Base-by-base conservation (phyloP, 371 early-diverging fungal species). In the Apophysomyces variabilis region DNA sequence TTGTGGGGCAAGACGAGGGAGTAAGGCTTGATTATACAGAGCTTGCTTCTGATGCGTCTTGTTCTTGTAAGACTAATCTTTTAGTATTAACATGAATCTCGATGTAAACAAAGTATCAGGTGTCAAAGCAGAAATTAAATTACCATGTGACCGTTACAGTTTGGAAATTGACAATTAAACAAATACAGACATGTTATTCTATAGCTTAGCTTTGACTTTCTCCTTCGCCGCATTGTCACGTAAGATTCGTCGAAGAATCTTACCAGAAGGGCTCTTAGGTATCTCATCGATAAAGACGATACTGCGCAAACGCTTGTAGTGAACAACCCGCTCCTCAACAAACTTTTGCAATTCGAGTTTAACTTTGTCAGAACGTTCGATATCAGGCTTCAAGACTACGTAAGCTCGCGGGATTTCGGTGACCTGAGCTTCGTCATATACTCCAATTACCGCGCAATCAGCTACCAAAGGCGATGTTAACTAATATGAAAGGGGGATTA, bases 331-430 rank as follows among this genome's bases (percentile, higher is more conserved):
- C 8, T 78, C 68, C 16, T 72, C 65, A 16, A 96, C 80, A 32
- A 87, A 82, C 38, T 71, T 69, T 32, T 79, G 84, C 36, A 79
- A 66, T 7, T 32, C 71, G 9, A 39, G 62, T 1, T 32, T 44
- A 12, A 60, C 35, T 57, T 74, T 64, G 14, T 54, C n/a, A 4
- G 63, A 56, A 18, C 26, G 63, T 11, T 50, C 46, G 16, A 66
- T 38, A 7, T 37, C 58, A 36, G 65, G 64, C 32, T 76, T 65
- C 18, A 90, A 82, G 1, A 93, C 93, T 57, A 95, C 72, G 64
- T 85, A 95, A 0, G 93, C 97, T 9, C 86, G 74, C 12, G 96
- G 97, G 16, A 92, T 69, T 67, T 95, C 96, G 0, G 94, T 94
- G 1, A 87, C 90, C 41, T 83, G 77, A 37, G 75, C 73, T 38